Conservation (phyloP, 768 basidiomycete genomes). For the Hericium rajendrae region DNA sequence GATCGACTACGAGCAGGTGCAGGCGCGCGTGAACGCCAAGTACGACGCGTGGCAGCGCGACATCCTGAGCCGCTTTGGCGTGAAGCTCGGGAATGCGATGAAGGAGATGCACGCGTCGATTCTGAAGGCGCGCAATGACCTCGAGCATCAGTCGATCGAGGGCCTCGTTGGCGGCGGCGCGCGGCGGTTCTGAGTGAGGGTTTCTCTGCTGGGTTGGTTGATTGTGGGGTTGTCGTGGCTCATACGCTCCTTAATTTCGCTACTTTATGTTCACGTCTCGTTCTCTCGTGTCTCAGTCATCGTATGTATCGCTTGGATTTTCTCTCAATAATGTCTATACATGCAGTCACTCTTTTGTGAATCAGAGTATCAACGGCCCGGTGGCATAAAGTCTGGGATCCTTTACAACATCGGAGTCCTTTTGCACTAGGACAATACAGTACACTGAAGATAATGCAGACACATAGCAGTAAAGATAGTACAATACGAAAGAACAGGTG, state of each 20-base stretch:
- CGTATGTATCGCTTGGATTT: background rate
- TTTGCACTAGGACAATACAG: no score
- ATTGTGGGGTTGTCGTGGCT: background rate
- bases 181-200: conserved; percentile 35
- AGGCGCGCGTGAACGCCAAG: conserved; percentile 94
- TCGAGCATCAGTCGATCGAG: conserved; percentile 95
- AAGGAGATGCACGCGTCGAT: conserved; percentile 96
- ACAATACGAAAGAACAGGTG: no score
- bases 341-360: no score
- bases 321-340: background rate
- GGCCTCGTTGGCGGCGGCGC: conserved; percentile 55
- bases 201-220: background rate
- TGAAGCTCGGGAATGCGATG: conserved; percentile 90
- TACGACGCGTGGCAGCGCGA: conserved; percentile 98
- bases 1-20: conserved; percentile 97
- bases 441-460: no score
- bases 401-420: no score
- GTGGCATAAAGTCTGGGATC: no score
- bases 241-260: background rate
- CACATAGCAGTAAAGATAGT: no score
- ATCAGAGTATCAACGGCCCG: no score
- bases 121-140: conserved; percentile 86
- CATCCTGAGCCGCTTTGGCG: conserved; percentile 84
- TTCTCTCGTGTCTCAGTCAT: background rate
- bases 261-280: background rate